Conservation (phyloP, 805 yeast genomes). For the Wickerhamomyces chaumierensis region DNA sequence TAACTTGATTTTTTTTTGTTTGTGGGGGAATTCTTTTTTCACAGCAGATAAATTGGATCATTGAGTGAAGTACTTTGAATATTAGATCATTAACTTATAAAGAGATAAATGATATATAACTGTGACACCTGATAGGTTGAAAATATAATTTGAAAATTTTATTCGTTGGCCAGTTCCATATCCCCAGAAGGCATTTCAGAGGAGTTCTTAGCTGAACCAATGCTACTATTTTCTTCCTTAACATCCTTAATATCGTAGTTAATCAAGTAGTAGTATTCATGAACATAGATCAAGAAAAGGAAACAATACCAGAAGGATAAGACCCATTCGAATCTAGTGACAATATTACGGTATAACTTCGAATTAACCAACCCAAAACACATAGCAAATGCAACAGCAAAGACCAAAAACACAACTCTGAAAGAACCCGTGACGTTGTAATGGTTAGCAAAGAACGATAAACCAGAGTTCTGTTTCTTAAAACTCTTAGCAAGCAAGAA, state of each 20-base stretch:
- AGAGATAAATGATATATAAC: too few species aligned
- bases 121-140: too few species aligned
- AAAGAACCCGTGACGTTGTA: conserved; percentile 14
- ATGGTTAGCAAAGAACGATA: conserved; percentile 28
- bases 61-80: too few species aligned
- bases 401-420: conserved; percentile 54
- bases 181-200: too few species aligned
- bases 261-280: neutral
- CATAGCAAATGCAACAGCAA: conserved; percentile 59
- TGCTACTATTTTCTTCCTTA: too few species aligned
- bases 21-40: too few species aligned
- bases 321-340: conserved; percentile 64
- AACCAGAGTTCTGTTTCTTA: conserved; percentile 29
- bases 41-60: too few species aligned
- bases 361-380: conserved; percentile 43
- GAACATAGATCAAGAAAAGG: conserved; percentile 20
- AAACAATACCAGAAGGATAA: conserved; percentile 79
- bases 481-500: neutral
- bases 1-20: too few species aligned
- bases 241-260: neutral
- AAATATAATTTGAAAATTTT: too few species aligned
- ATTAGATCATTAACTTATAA: too few species aligned
- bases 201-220: too few species aligned
- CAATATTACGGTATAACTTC: conserved; percentile 9
- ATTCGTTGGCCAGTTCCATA: too few species aligned